A percentile compares a stretch with the other conserved stretches of the same genome.
These are phyloP conservation scores for Chaetomium sp. DNA, from an alignment of 2,329 filamentous ascomycete genomes.

Conservation along the genomic window DNA sequence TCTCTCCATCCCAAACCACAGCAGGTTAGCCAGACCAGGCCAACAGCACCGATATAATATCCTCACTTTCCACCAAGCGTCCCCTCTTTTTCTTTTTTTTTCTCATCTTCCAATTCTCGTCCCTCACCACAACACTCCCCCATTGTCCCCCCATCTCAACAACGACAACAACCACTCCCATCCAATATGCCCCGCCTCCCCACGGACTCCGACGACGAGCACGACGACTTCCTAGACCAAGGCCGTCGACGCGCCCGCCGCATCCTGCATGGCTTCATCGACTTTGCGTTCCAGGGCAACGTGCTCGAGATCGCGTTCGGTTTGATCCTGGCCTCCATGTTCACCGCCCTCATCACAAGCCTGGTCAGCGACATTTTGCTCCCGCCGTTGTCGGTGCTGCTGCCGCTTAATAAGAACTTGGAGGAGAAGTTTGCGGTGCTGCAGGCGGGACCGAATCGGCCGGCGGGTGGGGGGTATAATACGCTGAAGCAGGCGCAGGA, in stretches of 20 bases:
- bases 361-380: slow-evolving; percentile 66
- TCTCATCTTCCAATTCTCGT: too few relatives aligned
- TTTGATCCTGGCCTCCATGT: slow-evolving; percentile 64
- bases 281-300: slow-evolving; percentile 69
- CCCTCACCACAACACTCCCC: too few relatives aligned
- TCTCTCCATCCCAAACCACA: too few relatives aligned
- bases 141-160: not conserved
- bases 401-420: slow-evolving; percentile 64
- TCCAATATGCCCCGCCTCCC: slow-evolving; percentile 14
- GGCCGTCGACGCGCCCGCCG: slow-evolving; percentile 43
- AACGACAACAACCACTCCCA: not conserved
- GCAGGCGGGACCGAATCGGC: slow-evolving; percentile 48
- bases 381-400: slow-evolving; percentile 60
- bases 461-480: slow-evolving; percentile 54
- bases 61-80: too few relatives aligned
- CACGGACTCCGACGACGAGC: slow-evolving; percentile 33
- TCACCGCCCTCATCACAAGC: slow-evolving; percentile 64
- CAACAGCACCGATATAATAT: too few relatives aligned
- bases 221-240: slow-evolving; percentile 41
- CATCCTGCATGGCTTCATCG: slow-evolving; percentile 58
- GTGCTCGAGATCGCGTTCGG: slow-evolving; percentile 71
- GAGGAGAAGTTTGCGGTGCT: slow-evolving; percentile 69
- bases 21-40: too few relatives aligned
- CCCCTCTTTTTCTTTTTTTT: too few relatives aligned
- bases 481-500: slow-evolving; percentile 62